These are phyloP conservation scores for Pleurotus tuber-regium DNA, from an alignment of 768 basidiomycete genomes.

Conservation along the genomic window DNA sequence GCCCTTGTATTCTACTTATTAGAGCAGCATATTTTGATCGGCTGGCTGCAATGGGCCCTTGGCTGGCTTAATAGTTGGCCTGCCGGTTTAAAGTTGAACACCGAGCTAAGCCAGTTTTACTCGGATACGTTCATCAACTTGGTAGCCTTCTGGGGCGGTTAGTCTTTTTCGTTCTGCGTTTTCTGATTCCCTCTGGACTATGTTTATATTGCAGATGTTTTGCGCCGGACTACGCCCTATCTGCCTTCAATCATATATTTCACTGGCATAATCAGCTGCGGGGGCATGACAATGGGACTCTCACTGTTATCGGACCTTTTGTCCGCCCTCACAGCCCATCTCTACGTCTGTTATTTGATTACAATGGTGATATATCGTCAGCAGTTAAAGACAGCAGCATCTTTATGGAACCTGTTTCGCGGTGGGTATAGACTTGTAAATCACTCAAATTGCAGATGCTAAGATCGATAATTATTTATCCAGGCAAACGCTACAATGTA, in stretches of 20 bases:
- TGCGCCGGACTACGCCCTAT: slow-evolving; percentile 25
- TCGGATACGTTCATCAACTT: slow-evolving; percentile 67
- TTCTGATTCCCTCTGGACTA: not conserved
- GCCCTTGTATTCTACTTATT: not conserved
- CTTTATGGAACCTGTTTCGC: slow-evolving; percentile 87
- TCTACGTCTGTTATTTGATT: slow-evolving; percentile 66
- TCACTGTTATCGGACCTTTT: slow-evolving; percentile 68
- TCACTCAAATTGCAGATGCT: too few relatives aligned
- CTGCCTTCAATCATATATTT: slow-evolving; percentile 27
- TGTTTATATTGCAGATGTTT: slow-evolving; percentile 18
- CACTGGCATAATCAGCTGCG: slow-evolving; percentile 35
- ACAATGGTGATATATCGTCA: slow-evolving; percentile 60
- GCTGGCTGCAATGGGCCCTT: slow-evolving; percentile 50
- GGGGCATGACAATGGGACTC: slow-evolving; percentile 65
- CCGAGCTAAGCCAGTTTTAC: slow-evolving; percentile 86
- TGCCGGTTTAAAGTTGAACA: slow-evolving; percentile 93
- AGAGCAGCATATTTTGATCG: slow-evolving; percentile 39
- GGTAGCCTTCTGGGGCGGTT: slow-evolving; percentile 72
- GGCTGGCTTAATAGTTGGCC: slow-evolving; percentile 95
- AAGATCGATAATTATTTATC: too few relatives aligned
- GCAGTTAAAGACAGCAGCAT: slow-evolving; percentile 55
- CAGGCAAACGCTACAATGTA: slow-evolving; percentile 88
- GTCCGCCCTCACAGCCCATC: slow-evolving; percentile 64
- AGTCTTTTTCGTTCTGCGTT: slow-evolving; percentile 23
- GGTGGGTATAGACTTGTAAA: too few relatives aligned